Evolutionary conservation across 441 rosid species (phyloP), one percentile per base, ranked within the genome.

Genomic region (Populus hybrid): DNA sequence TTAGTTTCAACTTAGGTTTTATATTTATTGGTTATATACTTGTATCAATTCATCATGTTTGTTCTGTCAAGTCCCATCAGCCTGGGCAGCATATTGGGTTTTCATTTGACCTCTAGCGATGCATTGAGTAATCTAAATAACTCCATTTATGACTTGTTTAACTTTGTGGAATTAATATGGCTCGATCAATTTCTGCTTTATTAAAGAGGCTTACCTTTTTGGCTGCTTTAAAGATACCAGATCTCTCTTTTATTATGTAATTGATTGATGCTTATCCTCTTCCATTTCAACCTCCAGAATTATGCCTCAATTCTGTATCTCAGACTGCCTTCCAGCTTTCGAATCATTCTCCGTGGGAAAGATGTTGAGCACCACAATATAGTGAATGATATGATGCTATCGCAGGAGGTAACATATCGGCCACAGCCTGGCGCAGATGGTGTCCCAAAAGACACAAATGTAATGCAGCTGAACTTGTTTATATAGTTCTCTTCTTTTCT

Each of bases 361-460:
- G 97, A 95, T 85, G 88, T 95, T 24, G 93, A 90, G 82, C 98
- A 94, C 79, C 99, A 95, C 89, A 91, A 86, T 86, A 88, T 95
- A 72, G 95, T 92, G 76, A 94, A 95, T 83, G 99, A 95, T 79
- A 94, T 95, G 99, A 95, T 92, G 98, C 68, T 84, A 72, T 83
- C 92, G 26, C 84, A 89, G 72, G 84, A 82, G 81, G 70, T 89
- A 69, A 92, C 91, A 30, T 94, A 94, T 82, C 85, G 86, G 68
- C 99, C 99, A 30, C 92, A 90, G 81, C 81, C 84, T 76, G 83
- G 73, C 63, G 80, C 82, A 50, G 94, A 87, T 63, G 93, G 91
- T 79, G 70, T 74, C 11, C 70, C 68, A 4, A 93, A 84, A 76
- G 90, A 85, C 79, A 26, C 70, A 18, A 79, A 79, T 83, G 97